phyloP scores from a whole-genome alignment of 2,329 filamentous ascomycete genomes.

The Claviceps sorghi region DNA sequence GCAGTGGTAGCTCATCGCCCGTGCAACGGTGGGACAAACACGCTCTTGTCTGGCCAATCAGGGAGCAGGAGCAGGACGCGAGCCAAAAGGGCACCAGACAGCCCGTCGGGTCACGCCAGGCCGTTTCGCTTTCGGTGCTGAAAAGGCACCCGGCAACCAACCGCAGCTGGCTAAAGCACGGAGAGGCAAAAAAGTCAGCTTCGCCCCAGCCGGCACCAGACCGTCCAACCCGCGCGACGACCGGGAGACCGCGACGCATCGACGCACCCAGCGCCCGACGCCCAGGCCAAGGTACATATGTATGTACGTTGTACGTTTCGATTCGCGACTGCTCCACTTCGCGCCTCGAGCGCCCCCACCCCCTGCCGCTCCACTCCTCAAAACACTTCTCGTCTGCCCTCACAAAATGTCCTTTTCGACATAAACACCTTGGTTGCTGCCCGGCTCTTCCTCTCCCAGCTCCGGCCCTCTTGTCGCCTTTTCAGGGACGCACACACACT shows the following conservation, averaged over 20 bases:
- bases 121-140: background rate
- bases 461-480: conserved; percentile 9
- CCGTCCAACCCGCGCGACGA: conserved; percentile 6
- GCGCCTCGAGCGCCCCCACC: conserved; percentile 12
- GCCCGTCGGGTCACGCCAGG: background rate
- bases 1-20: conserved; percentile 1
- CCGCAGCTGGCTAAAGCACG: background rate
- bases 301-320: conserved; percentile 6
- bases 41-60: conserved; percentile 3
- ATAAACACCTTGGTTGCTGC: conserved; percentile 20
- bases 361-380: conserved; percentile 21
- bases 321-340: conserved; percentile 9
- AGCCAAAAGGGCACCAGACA: background rate
- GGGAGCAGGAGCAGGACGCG: background rate
- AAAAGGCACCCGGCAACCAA: conserved; percentile 6
- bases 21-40: conserved; percentile 7
- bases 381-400: conserved; percentile 23
- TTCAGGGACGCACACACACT: background rate
- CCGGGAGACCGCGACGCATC: conserved; percentile 2
- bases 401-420: conserved; percentile 17
- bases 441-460: conserved; percentile 11
- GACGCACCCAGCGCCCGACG: background rate
- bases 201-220: background rate
- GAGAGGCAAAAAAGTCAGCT: background rate
- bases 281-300: background rate